Evolutionary conservation across 768 basidiomycete genomes (phyloP), one percentile per base, ranked within the genome.

Genomic region (Termitomyces sp.): DNA sequence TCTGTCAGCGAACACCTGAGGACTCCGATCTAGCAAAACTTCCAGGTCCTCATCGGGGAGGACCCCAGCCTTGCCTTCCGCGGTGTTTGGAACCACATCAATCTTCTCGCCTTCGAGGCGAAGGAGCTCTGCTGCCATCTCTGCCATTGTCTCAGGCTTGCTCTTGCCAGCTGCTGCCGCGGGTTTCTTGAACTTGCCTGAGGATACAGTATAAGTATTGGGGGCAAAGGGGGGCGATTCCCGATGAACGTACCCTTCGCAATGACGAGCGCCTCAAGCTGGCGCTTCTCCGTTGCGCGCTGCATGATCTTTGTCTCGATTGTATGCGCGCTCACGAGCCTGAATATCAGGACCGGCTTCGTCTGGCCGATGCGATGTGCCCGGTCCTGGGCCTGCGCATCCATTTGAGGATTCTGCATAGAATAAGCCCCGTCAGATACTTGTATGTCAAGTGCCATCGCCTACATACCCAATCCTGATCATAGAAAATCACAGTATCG

Each of bases 331-430:
- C 86, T 89, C 37, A 96, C 84, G 4, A 98, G 78, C 39, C 96
- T 80, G 74, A 92, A 96, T 57, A 97, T 86, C 44, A 97, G 77
- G 53, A 97, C 94, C 0, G 94, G 93, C 62, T 78, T 86, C 29
- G 85, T 97, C 73, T 98, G 96, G 1, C 96, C 96, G 48, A 99
- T 98, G 12, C 97, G 85, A 71, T 99, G 96, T 0, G 94, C 94
- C 36, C 96, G 82, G 64, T 97, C 96, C 68, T 94, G 92, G 0
- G 96, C 96, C 73, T 99, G 96, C 2, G 91, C 77, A 62, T 99
- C 96, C 86, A 95, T 94, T 74, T 97, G 95, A 0, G 95, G 94
- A 65, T 92, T 93, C 90, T 92, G 20, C 4, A 61, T 16, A 54
- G 27, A 46, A 18, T 27, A 10, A 39, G 31, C 31, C n/a, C 18